Evolutionary conservation across 2,329 filamentous ascomycete genomes (phyloP).

Genomic region (Cephalotrichum gorgonifer): DNA sequence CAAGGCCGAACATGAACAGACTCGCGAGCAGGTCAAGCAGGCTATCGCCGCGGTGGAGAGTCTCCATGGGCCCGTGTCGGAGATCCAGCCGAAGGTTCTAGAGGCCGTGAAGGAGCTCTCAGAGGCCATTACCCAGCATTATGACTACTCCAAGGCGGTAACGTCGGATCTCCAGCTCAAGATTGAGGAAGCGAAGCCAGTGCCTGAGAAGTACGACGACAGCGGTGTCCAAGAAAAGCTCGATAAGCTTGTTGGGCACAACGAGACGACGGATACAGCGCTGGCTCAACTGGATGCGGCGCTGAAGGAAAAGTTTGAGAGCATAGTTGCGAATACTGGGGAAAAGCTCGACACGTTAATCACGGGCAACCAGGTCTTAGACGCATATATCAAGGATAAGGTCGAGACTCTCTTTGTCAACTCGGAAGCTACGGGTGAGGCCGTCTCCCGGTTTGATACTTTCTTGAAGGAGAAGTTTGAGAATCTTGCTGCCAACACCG

Average conservation of each 20-base stretch:
- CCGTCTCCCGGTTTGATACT: constrained; percentile 7
- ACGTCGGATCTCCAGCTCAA: constrained; percentile 44
- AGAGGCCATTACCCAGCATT: constrained; percentile 72
- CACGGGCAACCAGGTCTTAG: constrained; percentile 48
- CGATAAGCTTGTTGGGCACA: constrained; percentile 49
- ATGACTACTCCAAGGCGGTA: constrained; percentile 70
- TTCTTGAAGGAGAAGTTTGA: constrained; percentile 1
- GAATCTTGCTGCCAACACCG: not conserved
- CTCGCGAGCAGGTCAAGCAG: constrained; percentile 70
- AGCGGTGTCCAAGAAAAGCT: constrained; percentile 3
- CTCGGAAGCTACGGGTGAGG: constrained; percentile 5
- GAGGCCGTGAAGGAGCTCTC: constrained; percentile 81
- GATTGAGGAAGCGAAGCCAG: constrained; percentile 51
- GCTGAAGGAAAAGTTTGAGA: constrained; percentile 40
- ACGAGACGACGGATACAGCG: constrained; percentile 55
- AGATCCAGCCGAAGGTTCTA: constrained; percentile 82
- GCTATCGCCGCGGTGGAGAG: constrained; percentile 62
- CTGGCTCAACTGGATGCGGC: constrained; percentile 70
- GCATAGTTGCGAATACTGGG: constrained; percentile 1
- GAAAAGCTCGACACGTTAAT: constrained; percentile 18
- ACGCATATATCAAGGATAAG: constrained; percentile 23
- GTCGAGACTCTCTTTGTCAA: constrained; percentile 19
- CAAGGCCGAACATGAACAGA: constrained; percentile 72
- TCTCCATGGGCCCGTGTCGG: constrained; percentile 67
- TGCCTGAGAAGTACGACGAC: constrained; percentile 28